These are phyloP conservation scores for Corymbia calophylla DNA, from an alignment of 441 rosid genomes.

Conservation along the genomic window DNA sequence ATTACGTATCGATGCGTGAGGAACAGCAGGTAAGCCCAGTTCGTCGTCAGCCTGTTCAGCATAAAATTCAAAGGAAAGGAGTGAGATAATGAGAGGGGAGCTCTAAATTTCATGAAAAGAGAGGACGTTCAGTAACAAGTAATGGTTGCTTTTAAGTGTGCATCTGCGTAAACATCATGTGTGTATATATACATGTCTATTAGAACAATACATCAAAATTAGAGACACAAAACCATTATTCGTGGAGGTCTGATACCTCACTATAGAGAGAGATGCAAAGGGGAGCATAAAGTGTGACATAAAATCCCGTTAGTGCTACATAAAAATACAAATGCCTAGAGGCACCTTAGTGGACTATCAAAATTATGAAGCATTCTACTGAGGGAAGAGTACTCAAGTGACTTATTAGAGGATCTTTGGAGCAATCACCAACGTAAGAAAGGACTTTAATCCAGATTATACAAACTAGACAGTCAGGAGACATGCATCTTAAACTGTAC, in stretches of 20 bases:
- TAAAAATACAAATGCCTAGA: background rate
- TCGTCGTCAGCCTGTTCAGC: conserved; percentile 72
- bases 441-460: background rate
- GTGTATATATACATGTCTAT: background rate
- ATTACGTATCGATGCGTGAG: conserved; percentile 74
- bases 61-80: background rate
- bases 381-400: background rate
- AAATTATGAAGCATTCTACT: background rate
- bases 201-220: background rate
- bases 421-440: background rate
- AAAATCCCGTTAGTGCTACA: background rate
- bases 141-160: background rate
- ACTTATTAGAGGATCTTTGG: background rate
- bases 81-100: background rate
- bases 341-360: background rate
- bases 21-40: conserved; percentile 82
- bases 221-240: background rate
- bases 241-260: background rate
- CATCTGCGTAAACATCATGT: background rate
- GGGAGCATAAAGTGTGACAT: background rate
- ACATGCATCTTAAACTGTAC: background rate
- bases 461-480: background rate
- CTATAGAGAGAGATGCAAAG: background rate
- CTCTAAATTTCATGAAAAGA: background rate
- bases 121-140: background rate